Evolutionary conservation across 208 protist genomes (phyloP).

Genomic region (Entamoeba moshkovskii): DNA sequence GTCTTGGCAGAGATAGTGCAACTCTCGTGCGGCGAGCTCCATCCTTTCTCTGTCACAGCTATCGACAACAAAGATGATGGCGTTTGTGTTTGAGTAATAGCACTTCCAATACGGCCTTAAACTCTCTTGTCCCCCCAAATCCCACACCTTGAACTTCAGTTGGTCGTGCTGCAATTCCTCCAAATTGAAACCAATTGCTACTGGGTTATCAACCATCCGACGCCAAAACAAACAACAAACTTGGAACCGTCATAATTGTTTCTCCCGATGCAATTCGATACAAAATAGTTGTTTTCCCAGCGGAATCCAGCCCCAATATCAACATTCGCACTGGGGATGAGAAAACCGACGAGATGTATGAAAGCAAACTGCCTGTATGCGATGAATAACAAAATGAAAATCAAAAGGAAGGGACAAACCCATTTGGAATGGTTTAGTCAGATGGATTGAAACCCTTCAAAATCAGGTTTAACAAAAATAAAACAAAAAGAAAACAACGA

Average conservation of each 20-base stretch:
- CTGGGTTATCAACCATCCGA: no score
- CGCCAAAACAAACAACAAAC: conserved; percentile 25
- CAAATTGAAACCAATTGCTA: conserved; percentile 23
- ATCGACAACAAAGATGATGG: conserved; percentile 29
- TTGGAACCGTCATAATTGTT: conserved; percentile 38
- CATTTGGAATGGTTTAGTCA: no score
- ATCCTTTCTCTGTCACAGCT: conserved; percentile 16
- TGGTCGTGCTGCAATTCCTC: background rate
- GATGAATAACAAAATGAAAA: no score
- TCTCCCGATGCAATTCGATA: conserved; percentile 34
- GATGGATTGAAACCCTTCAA: no score
- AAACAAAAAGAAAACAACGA: no score
- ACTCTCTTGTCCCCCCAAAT: conserved; percentile 23
- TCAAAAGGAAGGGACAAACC: no score
- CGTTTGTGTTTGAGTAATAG: conserved; percentile 18
- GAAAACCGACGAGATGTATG: background rate
- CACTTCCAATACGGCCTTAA: conserved; percentile 16
- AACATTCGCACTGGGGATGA: background rate
- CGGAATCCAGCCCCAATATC: conserved; percentile 19
- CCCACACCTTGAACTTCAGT: conserved; percentile 19
- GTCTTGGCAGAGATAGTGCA: background rate
- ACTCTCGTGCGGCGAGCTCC: background rate
- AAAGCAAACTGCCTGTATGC: background rate
- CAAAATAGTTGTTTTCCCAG: conserved; percentile 33
- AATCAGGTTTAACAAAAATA: no score